Conservation (phyloP, 2,329 filamentous ascomycete species). For the Talaromyces rugulosus region DNA sequence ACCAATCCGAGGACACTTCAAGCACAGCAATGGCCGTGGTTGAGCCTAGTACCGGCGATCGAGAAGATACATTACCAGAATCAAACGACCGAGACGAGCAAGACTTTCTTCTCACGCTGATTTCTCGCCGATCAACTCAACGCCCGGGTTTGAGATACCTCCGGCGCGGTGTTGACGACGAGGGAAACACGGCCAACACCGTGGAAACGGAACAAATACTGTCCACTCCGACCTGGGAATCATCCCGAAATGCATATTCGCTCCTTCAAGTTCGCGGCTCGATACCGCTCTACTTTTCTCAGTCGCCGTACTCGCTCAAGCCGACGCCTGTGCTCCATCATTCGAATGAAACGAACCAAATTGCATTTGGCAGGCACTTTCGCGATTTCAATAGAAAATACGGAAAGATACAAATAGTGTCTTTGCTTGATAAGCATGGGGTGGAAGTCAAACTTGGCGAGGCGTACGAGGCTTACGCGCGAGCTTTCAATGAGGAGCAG, state of each 20-base stretch:
- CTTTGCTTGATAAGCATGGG: conserved; percentile 83
- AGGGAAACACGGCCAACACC: conserved; percentile 80
- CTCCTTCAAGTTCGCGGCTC: conserved; percentile 87
- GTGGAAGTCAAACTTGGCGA: conserved; percentile 76
- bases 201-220: conserved; percentile 96
- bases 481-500: conserved; percentile 61
- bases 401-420: conserved; percentile 71
- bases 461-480: conserved; percentile 66
- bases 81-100: conserved; percentile 26
- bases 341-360: conserved; percentile 71
- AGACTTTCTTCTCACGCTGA: conserved; percentile 75
- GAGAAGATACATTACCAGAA: conserved; percentile 41
- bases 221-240: conserved; percentile 64
- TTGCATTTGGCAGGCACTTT: conserved; percentile 78
- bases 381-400: conserved; percentile 65
- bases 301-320: conserved; percentile 89
- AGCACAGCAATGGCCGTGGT: conserved; percentile 16
- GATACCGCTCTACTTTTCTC: conserved; percentile 92
- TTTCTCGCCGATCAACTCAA: conserved; percentile 84
- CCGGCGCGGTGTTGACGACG: conserved; percentile 83
- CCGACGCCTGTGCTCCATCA: conserved; percentile 79
- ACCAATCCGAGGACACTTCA: conserved; percentile 4
- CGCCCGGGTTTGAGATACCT: conserved; percentile 86
- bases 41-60: conserved; percentile 21
- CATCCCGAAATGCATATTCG: conserved; percentile 64